These are phyloP conservation scores for Pseudogymnoascus sp. DNA, from an alignment of 2,329 filamentous ascomycete genomes.

Conservation along the genomic window DNA sequence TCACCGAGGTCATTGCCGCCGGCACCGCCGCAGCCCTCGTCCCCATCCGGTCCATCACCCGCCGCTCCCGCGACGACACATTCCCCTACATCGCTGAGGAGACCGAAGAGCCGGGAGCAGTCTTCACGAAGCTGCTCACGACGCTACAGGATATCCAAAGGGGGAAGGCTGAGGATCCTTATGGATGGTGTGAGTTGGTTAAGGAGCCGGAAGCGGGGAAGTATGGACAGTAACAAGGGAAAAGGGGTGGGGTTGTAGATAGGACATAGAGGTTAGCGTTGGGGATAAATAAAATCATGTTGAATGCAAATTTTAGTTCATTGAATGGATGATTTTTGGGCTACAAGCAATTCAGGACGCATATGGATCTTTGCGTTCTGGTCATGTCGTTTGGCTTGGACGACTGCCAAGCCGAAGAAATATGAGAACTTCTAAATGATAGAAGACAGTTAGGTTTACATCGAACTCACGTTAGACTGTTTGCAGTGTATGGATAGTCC, in stretches of 20 bases:
- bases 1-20: slow-evolving; percentile 78
- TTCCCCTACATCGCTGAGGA: slow-evolving; percentile 46
- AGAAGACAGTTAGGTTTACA: neutral
- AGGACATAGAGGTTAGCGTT: neutral
- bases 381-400: neutral
- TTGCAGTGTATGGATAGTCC: neutral
- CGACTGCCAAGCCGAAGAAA: neutral
- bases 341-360: neutral
- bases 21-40: slow-evolving; percentile 88
- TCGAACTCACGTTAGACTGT: neutral
- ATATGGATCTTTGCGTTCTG: neutral
- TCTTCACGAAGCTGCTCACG: slow-evolving; percentile 62
- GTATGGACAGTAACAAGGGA: slow-evolving; percentile 12
- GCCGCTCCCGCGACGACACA: slow-evolving; percentile 44
- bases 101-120: slow-evolving; percentile 62
- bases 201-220: slow-evolving; percentile 22
- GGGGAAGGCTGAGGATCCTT: slow-evolving; percentile 63
- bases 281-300: neutral
- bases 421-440: neutral
- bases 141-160: slow-evolving; percentile 80
- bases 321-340: neutral
- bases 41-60: slow-evolving; percentile 83
- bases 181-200: slow-evolving; percentile 27
- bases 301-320: neutral
- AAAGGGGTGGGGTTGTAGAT: neutral